A percentile compares a stretch with the other conserved stretches of the same genome.
phyloP scores from a whole-genome alignment of 768 basidiomycete species.

The Boletus rubropictus region DNA sequence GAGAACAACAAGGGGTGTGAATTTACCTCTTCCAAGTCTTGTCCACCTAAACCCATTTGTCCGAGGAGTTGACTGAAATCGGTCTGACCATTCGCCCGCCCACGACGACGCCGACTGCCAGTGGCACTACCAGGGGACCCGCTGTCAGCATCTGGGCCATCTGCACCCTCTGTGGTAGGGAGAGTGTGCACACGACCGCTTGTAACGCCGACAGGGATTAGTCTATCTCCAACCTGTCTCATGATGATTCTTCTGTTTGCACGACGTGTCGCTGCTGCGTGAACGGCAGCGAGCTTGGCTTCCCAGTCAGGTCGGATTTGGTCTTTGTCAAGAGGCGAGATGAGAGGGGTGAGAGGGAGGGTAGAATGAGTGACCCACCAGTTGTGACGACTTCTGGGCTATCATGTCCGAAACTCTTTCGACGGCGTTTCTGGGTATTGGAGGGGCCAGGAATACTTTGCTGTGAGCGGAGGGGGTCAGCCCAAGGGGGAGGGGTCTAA shows the following conservation, averaged over 20 bases:
- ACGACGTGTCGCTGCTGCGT: constrained; percentile 91
- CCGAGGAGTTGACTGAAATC: constrained; percentile 60
- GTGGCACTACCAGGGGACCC: constrained; percentile 31
- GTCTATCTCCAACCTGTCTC: constrained; percentile 95
- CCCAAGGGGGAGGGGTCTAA: constrained; percentile 42
- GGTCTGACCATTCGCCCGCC: constrained; percentile 44
- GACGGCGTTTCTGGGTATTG: constrained; percentile 62
- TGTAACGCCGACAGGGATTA: constrained; percentile 95
- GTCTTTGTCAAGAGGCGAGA: constrained; percentile 44
- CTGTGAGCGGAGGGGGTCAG: constrained; percentile 47
- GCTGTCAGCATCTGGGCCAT: constrained; percentile 38
- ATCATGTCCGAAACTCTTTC: constrained; percentile 84
- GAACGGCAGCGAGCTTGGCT: constrained; percentile 86
- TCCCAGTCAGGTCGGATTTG: constrained; percentile 99
- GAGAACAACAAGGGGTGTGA: constrained; percentile 21
- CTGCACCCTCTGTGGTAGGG: constrained; percentile 48
- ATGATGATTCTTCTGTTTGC: constrained; percentile 96
- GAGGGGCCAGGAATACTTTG: constrained; percentile 35
- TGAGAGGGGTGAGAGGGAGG: constrained; percentile 7
- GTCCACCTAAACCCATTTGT: constrained; percentile 67
- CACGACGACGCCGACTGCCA: constrained; percentile 53
- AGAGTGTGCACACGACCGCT: constrained; percentile 77
- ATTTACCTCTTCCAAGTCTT: constrained; percentile 87
- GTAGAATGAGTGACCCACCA: constrained; percentile 43
- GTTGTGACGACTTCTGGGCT: constrained; percentile 88